These are phyloP conservation scores for Trapa incisa DNA, from an alignment of 345 rosid species.

Conservation along the genomic window DNA sequence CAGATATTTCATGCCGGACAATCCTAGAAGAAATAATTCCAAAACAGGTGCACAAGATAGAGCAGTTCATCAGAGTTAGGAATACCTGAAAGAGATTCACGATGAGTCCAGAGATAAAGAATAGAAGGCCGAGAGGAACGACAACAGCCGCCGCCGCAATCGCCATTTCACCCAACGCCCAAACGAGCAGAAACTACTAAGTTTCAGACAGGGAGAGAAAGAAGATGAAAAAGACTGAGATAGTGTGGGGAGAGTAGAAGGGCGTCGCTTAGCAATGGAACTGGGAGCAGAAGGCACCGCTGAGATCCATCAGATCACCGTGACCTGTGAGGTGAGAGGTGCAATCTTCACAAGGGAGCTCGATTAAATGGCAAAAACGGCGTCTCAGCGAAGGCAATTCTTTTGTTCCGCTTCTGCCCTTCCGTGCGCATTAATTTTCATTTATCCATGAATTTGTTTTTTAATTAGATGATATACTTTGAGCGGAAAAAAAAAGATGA, in stretches of 20 bases:
- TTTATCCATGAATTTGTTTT: too few relatives aligned
- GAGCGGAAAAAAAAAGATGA: too few relatives aligned
- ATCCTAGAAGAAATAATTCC: background rate
- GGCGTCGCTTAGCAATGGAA: background rate
- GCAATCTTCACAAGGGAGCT: too few relatives aligned
- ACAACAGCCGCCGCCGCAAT: conserved; percentile 61
- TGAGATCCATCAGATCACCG: conserved; percentile 4
- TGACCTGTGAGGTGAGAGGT: background rate
- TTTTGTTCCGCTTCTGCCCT: too few relatives aligned
- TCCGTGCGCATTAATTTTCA: too few relatives aligned
- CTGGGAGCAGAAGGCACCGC: background rate
- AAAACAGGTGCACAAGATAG: conserved; percentile 1
- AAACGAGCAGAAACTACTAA: background rate
- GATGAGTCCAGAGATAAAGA: conserved; percentile 75
- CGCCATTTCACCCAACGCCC: conserved; percentile 34
- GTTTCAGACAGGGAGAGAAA: background rate
- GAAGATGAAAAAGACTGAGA: background rate
- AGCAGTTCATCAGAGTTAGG: background rate
- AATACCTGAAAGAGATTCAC: conserved; percentile 86
- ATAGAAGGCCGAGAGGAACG: conserved; percentile 72
- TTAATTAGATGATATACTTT: too few relatives aligned
- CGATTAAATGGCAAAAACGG: too few relatives aligned
- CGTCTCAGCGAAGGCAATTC: too few relatives aligned
- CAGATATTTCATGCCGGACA: background rate
- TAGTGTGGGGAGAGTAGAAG: background rate